Evolutionary conservation across 1,284 basidiomycete species (phyloP).

Genomic region (Puccinia horiana): DNA sequence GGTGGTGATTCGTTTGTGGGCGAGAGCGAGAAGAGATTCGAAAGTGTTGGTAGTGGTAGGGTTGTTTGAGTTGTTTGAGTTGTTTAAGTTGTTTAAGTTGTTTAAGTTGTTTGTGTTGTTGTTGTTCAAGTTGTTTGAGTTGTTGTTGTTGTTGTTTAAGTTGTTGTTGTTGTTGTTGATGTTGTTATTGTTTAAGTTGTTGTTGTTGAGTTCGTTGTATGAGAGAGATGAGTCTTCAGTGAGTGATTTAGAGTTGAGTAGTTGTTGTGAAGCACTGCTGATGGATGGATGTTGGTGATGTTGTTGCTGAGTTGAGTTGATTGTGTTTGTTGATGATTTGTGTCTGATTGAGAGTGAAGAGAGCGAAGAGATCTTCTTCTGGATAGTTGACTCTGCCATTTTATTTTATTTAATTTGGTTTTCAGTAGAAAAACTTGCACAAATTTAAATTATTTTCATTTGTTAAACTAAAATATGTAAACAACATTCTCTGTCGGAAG

Average conservation of each 20-base stretch:
- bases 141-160: no score
- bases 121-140: no score
- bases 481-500: background rate
- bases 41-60: conserved; percentile 10
- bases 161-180: no score
- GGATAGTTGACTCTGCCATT: background rate
- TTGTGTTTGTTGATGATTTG: background rate
- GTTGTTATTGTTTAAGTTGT: no score
- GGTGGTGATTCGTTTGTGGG: conserved; percentile 78
- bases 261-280: background rate
- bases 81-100: background rate
- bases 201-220: no score
- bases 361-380: conserved; percentile 19
- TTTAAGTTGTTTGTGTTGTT: background rate
- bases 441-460: background rate
- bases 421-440: no score
- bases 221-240: no score
- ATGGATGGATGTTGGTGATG: background rate
- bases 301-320: background rate
- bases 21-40: conserved; percentile 68
- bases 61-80: background rate
- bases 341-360: conserved; percentile 1
- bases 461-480: background rate
- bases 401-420: background rate
- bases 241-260: no score